Conservation (phyloP, 805 yeast species). For the Komagataella ulmi region DNA sequence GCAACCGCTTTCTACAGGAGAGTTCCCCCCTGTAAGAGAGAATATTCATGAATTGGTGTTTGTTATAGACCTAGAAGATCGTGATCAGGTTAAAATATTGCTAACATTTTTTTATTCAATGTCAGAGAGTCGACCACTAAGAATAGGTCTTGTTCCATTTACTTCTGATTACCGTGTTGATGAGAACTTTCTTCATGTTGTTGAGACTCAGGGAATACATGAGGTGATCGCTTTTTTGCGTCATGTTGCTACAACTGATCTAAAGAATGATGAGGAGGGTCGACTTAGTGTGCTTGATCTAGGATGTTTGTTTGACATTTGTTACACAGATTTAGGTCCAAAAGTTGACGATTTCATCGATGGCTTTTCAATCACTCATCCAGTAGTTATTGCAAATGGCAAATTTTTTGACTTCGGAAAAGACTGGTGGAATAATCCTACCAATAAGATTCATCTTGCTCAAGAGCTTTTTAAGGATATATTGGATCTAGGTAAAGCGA, state of each 20-base stretch:
- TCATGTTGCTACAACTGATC: conserved; percentile 5
- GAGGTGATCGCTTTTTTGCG: conserved; percentile 12
- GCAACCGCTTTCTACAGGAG: conserved; percentile 31
- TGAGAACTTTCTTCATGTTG: conserved; percentile 11
- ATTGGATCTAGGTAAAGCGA: conserved; percentile 14
- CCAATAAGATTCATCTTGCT: conserved; percentile 23
- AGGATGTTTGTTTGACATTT: no score
- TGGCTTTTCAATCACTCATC: conserved; percentile 27
- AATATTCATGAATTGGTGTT: conserved; percentile 69
- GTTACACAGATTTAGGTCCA: conserved; percentile 5
- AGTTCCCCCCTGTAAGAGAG: conserved; percentile 57
- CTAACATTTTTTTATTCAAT: conserved; percentile 35
- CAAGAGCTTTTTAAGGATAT: conserved; percentile 45
- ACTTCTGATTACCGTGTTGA: conserved; percentile 11
- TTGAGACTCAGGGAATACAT: conserved; percentile 7
- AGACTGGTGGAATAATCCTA: neutral
- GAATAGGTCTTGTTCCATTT: conserved; percentile 74
- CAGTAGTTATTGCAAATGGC: conserved; percentile 63
- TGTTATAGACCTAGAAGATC: conserved; percentile 45
- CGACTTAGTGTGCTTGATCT: no score
- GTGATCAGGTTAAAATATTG: conserved; percentile 36
- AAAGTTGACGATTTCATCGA: conserved; percentile 11
- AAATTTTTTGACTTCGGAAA: conserved; percentile 32
- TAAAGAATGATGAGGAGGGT: no score
- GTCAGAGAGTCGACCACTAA: conserved; percentile 53